Evolutionary conservation across 2,329 filamentous ascomycete species (phyloP), one percentile per base, ranked within the genome.

Genomic region (Ilyonectria sp.): DNA sequence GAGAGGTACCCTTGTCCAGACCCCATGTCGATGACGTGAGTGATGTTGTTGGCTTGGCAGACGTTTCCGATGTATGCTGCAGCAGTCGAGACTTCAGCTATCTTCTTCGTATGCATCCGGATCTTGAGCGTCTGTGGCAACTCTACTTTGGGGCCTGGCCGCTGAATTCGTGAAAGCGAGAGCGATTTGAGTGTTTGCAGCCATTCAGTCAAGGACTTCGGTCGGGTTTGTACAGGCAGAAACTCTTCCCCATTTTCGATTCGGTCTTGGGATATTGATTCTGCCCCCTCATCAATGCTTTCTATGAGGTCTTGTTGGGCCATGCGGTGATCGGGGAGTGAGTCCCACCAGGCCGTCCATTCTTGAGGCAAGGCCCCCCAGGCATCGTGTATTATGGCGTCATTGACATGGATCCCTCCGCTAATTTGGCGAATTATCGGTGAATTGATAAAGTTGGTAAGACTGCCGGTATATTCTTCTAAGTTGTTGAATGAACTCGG

Each of bases 331-430:
- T 79, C 75, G 7, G 77, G 69, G 17, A 73, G 60, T 1, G 72
- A 67, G 1, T 69, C 71, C 77, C 77, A 80, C 71, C 77, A 77
- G 15, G 53, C 23, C 4, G 76, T 78, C 78, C 78, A 80, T 31
- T 79, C 77, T 10, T 26, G 1, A 6, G 78, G 78, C 31, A 80
- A 52, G 3, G 71, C 66, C 13, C 67, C 69, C 78, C 78, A 80
- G 11, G 77, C 77, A 59, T 76, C 52, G 44, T 74, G 40, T 55
- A 79, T 76, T 33, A 80, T 57, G 2, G 78, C 75, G 62, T 80
- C 78, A 46, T 80, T 80, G 59, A 79, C 78, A 58, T 80, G 78
- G 33, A 80, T 75, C n/a, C 74, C 78, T 3, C 78, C 78, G 1
- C 77, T 78, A 35, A 80, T 75, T 33, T 80, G 78, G 7, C 72